phyloP scores from a whole-genome alignment of 2,329 filamentous ascomycete species.

The Neospermospora avenae region DNA sequence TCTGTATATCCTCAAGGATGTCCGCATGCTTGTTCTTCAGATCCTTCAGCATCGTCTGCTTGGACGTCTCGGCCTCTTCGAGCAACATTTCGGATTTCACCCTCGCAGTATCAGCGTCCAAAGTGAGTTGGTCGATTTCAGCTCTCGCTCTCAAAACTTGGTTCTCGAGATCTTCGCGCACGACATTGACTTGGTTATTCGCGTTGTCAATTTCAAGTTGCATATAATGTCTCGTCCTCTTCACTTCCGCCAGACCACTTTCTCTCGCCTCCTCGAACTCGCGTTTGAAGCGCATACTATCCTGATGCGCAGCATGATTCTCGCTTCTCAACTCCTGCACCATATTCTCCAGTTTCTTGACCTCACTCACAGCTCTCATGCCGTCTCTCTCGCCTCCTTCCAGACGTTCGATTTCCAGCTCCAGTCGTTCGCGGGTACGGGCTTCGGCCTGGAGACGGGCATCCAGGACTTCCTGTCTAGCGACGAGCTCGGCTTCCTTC shows the following conservation, averaged over 20 bases:
- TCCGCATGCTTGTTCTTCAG: slow-evolving; percentile 59
- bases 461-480: slow-evolving; percentile 76
- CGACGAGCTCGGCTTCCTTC: slow-evolving; percentile 74
- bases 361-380: slow-evolving; percentile 61
- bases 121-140: slow-evolving; percentile 72
- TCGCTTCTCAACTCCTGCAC: slow-evolving; percentile 59
- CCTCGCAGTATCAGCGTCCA: slow-evolving; percentile 78
- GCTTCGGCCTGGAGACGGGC: slow-evolving; percentile 72
- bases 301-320: slow-evolving; percentile 54
- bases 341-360: slow-evolving; percentile 55
- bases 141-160: slow-evolving; percentile 69
- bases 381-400: slow-evolving; percentile 62
- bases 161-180: slow-evolving; percentile 77
- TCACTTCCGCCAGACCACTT: slow-evolving; percentile 73
- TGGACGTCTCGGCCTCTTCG: slow-evolving; percentile 72
- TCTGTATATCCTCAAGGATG: slow-evolving; percentile 70
- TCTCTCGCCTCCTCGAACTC: slow-evolving; percentile 84
- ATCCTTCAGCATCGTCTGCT: slow-evolving; percentile 52
- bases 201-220: slow-evolving; percentile 79
- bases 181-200: slow-evolving; percentile 80
- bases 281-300: slow-evolving; percentile 58
- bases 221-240: slow-evolving; percentile 74
- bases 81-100: slow-evolving; percentile 80
- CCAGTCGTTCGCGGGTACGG: slow-evolving; percentile 63
- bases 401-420: slow-evolving; percentile 63